These are phyloP conservation scores for Ocimum tenuiflorum DNA, from an alignment of 257 asterid species.

Conservation along the genomic window DNA sequence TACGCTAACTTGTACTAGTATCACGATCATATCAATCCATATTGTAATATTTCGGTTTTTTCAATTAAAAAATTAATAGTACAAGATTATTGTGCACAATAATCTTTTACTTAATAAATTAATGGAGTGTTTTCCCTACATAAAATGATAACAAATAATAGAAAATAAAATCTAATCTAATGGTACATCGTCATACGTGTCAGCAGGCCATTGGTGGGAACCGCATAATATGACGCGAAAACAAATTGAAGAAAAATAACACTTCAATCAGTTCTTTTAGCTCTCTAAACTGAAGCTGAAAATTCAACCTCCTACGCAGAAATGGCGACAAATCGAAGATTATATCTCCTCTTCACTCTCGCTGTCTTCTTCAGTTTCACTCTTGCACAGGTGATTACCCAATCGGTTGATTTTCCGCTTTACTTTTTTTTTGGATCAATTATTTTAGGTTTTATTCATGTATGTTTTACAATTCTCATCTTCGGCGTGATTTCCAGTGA, in stretches of 20 bases:
- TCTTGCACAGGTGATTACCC: slow-evolving; percentile 37
- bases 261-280: not conserved
- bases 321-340: slow-evolving; percentile 29
- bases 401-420: not conserved
- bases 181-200: too few species aligned
- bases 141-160: too few species aligned
- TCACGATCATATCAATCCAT: too few species aligned
- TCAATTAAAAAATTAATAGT: too few species aligned
- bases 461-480: not conserved
- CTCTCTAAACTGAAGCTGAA: not conserved
- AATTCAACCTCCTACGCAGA: slow-evolving; percentile 8
- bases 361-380: slow-evolving; percentile 32
- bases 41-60: too few species aligned
- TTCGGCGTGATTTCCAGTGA: not conserved
- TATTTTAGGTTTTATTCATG: not conserved
- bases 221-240: not conserved
- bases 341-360: slow-evolving; percentile 23
- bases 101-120: too few species aligned
- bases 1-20: too few species aligned
- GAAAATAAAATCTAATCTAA: too few species aligned
- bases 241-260: not conserved
- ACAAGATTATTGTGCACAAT: too few species aligned
- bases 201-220: slow-evolving; percentile 13
- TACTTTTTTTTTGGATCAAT: not conserved
- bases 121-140: too few species aligned